Base-by-base conservation (phyloP, 371 early-diverging fungal genomes). In the Saksenaea oblongispora region DNA sequence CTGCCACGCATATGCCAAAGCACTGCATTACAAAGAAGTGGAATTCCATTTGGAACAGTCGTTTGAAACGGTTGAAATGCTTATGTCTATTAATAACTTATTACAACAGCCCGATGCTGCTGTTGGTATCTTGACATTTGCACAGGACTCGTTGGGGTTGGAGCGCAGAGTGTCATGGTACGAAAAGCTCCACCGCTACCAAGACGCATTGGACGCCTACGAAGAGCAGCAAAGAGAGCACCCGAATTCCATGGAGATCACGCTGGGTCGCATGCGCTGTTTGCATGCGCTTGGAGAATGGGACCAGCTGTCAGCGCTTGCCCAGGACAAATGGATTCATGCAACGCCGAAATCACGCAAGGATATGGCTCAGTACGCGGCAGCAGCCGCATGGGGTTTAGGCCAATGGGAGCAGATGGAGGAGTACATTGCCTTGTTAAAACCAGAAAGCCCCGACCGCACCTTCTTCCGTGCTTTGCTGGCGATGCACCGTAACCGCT, bases 41-140 rank as follows among this genome's bases (percentile, higher is more conserved):
- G 97, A 98, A 76, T 99, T 97, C 79, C 83, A 92, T 35, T 79
- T 89, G 4, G 92, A 94, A 42, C 92, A 95, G 24, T 82, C 89
- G 0, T 88, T 96, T 34, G 89, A 89, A 36, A 92, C 94, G 0
- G 94, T 98, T 41, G 96, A 97, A 70, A 87, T 89, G 69, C 86
- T 99, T 27, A 98, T 99, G 72, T 88, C 90, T 34, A 93, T 98
- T 70, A 98, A 99, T 78, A 96, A 95, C 77, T 85, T 92, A 37
- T 84, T 98, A 3, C 97, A 98, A 70, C 95, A 95, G 65, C 95
- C 96, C 9, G 99, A 99, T 78, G 95, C 98, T 1, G 98, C 98
- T 1, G 89, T 94, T 37, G 99, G 99, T 62, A 93, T 98, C 62
- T 79, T 98, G 54, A 92, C 89, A 5, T 91, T 89, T 78, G 97